Percentiles rank a stretch among this genome's conserved stretches.
These are phyloP conservation scores for Sordariomycetes sp. DNA, from an alignment of 2,329 filamentous ascomycete genomes.

Conservation along the genomic window DNA sequence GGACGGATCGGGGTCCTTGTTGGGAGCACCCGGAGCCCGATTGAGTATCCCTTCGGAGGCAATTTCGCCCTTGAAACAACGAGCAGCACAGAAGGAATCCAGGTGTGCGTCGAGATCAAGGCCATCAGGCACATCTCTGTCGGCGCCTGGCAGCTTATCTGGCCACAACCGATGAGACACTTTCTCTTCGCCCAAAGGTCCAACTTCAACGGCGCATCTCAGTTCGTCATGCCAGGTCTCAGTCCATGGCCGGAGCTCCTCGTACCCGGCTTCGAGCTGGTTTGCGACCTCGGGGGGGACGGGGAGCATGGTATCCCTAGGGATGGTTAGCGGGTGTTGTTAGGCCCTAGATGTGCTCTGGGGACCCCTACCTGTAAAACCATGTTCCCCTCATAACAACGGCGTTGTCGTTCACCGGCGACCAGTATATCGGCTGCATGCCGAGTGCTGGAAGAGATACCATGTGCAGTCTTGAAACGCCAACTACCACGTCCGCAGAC, in stretches of 20 bases:
- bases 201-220: conserved; percentile 80
- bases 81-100: conserved; percentile 48
- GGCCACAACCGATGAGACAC: conserved; percentile 78
- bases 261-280: conserved; percentile 82
- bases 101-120: background rate
- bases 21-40: background rate
- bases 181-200: conserved; percentile 83
- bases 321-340: background rate
- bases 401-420: conserved; percentile 79
- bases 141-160: conserved; percentile 18
- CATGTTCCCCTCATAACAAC: conserved; percentile 79
- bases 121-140: conserved; percentile 1
- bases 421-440: conserved; percentile 98
- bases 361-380: conserved; percentile 66
- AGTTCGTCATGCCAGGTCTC: conserved; percentile 90
- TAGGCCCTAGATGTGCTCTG: background rate
- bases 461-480: conserved; percentile 79
- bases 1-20: conserved; percentile 15
- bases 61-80: conserved; percentile 49
- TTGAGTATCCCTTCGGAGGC: conserved; percentile 37
- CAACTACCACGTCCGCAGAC: conserved; percentile 60
- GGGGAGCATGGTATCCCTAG: conserved; percentile 75
- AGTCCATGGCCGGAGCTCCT: conserved; percentile 77
- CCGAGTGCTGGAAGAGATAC: conserved; percentile 72
- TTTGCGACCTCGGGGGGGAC: conserved; percentile 81